Base-by-base conservation (phyloP, 352 stramenopile genomes). In the Globisporangium spinosum region DNA sequence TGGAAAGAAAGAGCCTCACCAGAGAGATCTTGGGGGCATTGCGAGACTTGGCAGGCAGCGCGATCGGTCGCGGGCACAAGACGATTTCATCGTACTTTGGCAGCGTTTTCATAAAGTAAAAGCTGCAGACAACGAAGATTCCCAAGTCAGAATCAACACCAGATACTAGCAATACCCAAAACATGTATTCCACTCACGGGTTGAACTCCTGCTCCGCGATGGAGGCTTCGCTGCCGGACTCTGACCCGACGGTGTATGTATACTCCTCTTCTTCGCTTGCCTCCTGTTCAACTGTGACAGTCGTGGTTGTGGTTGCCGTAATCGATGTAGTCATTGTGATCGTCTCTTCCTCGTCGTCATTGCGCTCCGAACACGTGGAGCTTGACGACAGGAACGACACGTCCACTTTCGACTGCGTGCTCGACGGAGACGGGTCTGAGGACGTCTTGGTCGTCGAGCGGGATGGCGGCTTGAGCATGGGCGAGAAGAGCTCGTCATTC, bases 81-180 rank as follows among this genome's bases (percentile, higher is more conserved):
- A 89, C 76, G 58, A 95, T 65, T 1, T 93, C 84, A 49, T 91
- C 83, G 65, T 95, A 95, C 68, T 83, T 87, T 10, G 87, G 87
- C 27, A 95, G 69, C 10, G 83, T 91, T 68, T 95, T 95, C 75
- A 95, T 95, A 65, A 95, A 95, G 57, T 83, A 91, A 61, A 93
- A 95, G 4, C 87, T 94, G 66, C n/a, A 64, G 29, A 60, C 49
- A 66, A 6, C 29, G 6, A 49, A 40, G 0, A 60, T 45, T 45
- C 22, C 40, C 40, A 20, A 61, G 20, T 22, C 15, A 49, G 13
- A 17, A 45, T 45, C 38, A 45, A 45, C 38, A 45, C 12, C 12
- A 45, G 12, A 45, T 17, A 17, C 10, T 17, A 45, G 32, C 22
- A 40, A 32, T 20, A n/a, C 43, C 8, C 6, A 67, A 7, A 22